phyloP scores from a whole-genome alignment of 1,284 basidiomycete species.

The Ustilago lituana region DNA sequence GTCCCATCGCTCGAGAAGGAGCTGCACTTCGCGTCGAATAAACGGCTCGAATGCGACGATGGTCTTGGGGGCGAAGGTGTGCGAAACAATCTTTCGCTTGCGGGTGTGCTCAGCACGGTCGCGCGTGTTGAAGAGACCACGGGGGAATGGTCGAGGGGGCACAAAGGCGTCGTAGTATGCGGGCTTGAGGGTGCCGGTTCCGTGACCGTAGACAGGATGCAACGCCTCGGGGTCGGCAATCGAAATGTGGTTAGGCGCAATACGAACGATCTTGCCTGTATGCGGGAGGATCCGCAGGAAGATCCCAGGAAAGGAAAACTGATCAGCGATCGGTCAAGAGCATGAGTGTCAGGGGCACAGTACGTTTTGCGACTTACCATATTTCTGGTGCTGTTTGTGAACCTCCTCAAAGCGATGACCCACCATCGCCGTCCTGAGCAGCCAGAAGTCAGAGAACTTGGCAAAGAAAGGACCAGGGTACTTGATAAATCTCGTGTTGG shows the following conservation, averaged over 20 bases:
- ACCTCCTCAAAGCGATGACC: slow-evolving; percentile 82
- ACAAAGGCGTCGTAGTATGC: slow-evolving; percentile 79
- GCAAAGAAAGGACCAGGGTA: slow-evolving; percentile 81
- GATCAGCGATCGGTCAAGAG: background rate
- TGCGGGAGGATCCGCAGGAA: background rate
- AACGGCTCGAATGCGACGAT: slow-evolving; percentile 61
- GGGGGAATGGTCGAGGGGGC: slow-evolving; percentile 65
- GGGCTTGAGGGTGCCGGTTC: slow-evolving; percentile 54
- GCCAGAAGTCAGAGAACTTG: slow-evolving; percentile 80
- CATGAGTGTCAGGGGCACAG: background rate
- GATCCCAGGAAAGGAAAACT: background rate
- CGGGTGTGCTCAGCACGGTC: slow-evolving; percentile 82
- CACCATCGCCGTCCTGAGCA: slow-evolving; percentile 74
- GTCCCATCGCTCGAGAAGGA: slow-evolving; percentile 59
- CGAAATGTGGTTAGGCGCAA: slow-evolving; percentile 86
- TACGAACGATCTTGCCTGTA: slow-evolving; percentile 75
- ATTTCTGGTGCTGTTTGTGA: slow-evolving; percentile 79
- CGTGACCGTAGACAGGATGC: slow-evolving; percentile 53
- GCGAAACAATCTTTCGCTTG: slow-evolving; percentile 87
- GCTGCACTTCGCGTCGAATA: slow-evolving; percentile 57
- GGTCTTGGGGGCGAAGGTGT: slow-evolving; percentile 76
- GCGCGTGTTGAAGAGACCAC: slow-evolving; percentile 83
- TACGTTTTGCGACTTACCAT: slow-evolving; percentile 72
- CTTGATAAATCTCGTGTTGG: slow-evolving; percentile 26
- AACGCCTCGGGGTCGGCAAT: slow-evolving; percentile 74